Evolutionary conservation across 345 rosid genomes (phyloP).

Genomic region (Cardiospermum halicacabum): DNA sequence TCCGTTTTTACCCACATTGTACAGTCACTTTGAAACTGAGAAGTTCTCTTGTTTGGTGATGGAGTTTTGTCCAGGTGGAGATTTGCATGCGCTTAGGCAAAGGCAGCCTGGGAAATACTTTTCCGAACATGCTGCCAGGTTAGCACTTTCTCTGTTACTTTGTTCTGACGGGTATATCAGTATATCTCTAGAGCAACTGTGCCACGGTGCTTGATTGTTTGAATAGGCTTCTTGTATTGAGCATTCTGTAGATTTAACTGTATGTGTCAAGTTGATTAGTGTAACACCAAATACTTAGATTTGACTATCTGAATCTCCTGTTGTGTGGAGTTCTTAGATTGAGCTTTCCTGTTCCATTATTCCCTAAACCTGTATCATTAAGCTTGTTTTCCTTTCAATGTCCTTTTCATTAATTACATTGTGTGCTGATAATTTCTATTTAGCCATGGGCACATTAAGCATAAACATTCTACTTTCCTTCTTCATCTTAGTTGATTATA

Average conservation of each 20-base stretch:
- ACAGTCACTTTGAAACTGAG: slow-evolving; percentile 80
- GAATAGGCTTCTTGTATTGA: background rate
- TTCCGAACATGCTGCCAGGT: slow-evolving; percentile 91
- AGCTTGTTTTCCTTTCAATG: background rate
- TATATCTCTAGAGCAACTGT: background rate
- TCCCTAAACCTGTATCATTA: background rate
- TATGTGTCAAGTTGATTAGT: background rate
- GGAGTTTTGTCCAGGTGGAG: slow-evolving; percentile 99
- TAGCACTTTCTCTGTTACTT: slow-evolving; percentile 7
- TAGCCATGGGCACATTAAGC: background rate
- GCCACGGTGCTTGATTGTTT: background rate
- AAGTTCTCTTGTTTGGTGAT: slow-evolving; percentile 78
- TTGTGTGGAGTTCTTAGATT: background rate
- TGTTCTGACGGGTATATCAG: background rate
- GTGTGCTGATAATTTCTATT: background rate
- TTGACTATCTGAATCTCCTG: background rate
- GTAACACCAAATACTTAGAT: background rate
- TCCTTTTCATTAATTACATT: background rate
- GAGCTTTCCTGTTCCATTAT: background rate
- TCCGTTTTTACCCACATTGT: slow-evolving; percentile 85
- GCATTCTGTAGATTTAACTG: background rate
- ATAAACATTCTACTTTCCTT: background rate
- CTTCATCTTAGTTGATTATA: background rate
- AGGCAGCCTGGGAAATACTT: slow-evolving; percentile 84
- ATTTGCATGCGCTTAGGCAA: slow-evolving; percentile 74